These are phyloP conservation scores for Rhizoclosmatium sp. DNA, from an alignment of 192 early-diverging fungal genomes.

Conservation along the genomic window DNA sequence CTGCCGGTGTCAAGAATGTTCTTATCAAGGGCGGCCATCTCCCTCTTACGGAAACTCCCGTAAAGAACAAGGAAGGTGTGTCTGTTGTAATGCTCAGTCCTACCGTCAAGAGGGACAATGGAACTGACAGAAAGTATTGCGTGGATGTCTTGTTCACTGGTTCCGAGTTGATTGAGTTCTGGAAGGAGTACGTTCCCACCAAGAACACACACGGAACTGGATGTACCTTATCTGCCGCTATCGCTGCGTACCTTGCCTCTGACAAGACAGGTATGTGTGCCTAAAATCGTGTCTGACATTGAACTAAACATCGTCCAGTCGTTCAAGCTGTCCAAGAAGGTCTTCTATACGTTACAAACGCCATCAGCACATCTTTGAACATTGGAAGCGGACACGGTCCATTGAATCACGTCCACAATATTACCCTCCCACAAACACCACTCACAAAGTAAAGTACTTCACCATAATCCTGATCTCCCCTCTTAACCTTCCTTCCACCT, in stretches of 20 bases:
- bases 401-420: constrained; percentile 74
- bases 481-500: neutral
- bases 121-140: neutral
- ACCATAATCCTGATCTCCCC: too few species aligned
- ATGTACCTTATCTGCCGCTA: constrained; percentile 85
- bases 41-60: constrained; percentile 46
- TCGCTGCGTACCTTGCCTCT: constrained; percentile 73
- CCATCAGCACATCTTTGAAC: constrained; percentile 64
- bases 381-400: constrained; percentile 79
- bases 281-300: neutral
- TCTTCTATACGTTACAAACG: constrained; percentile 69
- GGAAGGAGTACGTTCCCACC: constrained; percentile 68
- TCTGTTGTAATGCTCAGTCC: neutral
- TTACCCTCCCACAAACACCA: constrained; percentile 4
- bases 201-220: constrained; percentile 87
- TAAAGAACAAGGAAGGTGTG: neutral
- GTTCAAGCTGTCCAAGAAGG: constrained; percentile 62
- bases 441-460: constrained; percentile 1
- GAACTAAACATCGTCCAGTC: constrained; percentile 37
- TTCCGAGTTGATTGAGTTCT: constrained; percentile 52
- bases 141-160: constrained; percentile 73
- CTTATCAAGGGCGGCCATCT: constrained; percentile 88
- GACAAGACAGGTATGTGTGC: constrained; percentile 51
- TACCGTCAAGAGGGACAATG: constrained; percentile 17
- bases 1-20: constrained; percentile 63